Base-by-base conservation (phyloP, 495 filamentous ascomycete genomes). In the Penicillium coffeae region DNA sequence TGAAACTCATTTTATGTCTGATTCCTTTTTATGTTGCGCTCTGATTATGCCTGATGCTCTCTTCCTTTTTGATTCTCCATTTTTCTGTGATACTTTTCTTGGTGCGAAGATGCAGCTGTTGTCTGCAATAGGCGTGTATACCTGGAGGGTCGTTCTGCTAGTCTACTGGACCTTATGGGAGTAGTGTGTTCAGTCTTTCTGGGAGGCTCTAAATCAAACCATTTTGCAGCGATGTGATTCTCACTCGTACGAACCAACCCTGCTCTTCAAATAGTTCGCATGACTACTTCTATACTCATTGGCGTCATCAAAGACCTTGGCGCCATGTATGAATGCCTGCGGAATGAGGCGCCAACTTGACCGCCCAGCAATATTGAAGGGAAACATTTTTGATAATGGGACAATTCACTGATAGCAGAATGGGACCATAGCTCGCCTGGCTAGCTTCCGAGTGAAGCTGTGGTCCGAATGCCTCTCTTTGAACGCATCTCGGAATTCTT, bases 41-140 rank as follows among this genome's bases (percentile, higher is more conserved):
- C 48, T 42, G 51, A 52, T 63, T 47, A 60, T 55, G 51, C 51
- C 56, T 54, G 53, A 60, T 56, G 59, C 55, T 50, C 52, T 55
- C 13, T 45, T 50, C n/a, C 10, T 48, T 48, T 51, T 42, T 53
- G 25, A 30, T 30, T 30, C 25, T 30, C 25, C 25, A 30, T 30
- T 5, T 30, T 10, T 10, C n/a, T n/a, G n/a, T 30, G 25, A 30
- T 30, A 10, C 25, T 41, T 45, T 39, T 48, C 47, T 30, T 40
- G 27, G 42, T 48, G 36, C 22, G 35, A 45, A 54, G 53, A 53
- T 41, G 50, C 47, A 44, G 48, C 38, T 47, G 43, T 39, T 43
- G 36, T 37, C 46, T 57, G 50, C 54, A 50, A 37, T 38, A 33
- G 46, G 42, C 32, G 50, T 48, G 44, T 30, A 32, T 37, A 36